Conservation (phyloP, 345 rosid species). For the Camelina sativa region DNA sequence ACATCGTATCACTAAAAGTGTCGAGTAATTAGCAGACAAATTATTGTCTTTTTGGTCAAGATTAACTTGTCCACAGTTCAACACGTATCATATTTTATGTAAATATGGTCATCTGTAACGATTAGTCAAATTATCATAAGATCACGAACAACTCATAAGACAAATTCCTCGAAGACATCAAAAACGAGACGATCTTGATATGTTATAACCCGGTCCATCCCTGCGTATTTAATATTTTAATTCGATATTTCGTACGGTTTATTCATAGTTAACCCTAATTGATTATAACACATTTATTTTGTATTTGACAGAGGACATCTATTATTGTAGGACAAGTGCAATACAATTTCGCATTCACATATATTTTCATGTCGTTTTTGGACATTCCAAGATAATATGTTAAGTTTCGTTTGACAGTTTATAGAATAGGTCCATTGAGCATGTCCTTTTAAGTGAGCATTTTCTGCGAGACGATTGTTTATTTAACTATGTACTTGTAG, state of each 20-base stretch:
- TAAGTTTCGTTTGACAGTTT: slow-evolving; percentile 24
- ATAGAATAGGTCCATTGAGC: slow-evolving; percentile 25
- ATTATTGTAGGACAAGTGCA: slow-evolving; percentile 43
- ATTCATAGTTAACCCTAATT: neutral
- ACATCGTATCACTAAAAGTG: slow-evolving; percentile 37
- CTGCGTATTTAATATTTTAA: neutral
- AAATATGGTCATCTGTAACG: slow-evolving; percentile 14
- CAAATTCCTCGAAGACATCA: slow-evolving; percentile 58
- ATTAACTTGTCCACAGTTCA: slow-evolving; percentile 29
- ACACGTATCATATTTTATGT: slow-evolving; percentile 26
- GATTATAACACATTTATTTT: slow-evolving; percentile 5
- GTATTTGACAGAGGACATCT: slow-evolving; percentile 42
- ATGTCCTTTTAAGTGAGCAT: slow-evolving; percentile 8
- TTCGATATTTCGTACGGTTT: slow-evolving; percentile 24
- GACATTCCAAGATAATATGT: slow-evolving; percentile 34
- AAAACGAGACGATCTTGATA: slow-evolving; percentile 53
- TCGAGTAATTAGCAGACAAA: slow-evolving; percentile 47
- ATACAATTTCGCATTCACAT: slow-evolving; percentile 40
- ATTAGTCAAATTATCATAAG: slow-evolving; percentile 30
- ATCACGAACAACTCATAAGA: slow-evolving; percentile 51
- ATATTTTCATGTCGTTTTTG: slow-evolving; percentile 40
- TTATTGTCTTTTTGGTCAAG: slow-evolving; percentile 39
- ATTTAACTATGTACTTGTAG: neutral
- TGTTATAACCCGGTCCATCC: slow-evolving; percentile 28
- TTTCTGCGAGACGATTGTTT: slow-evolving; percentile 3